A percentile compares a stretch with the other conserved stretches of the same genome.
Conservation (phyloP, 164 flowering plant species). For the Magnolia sinica region DNA sequence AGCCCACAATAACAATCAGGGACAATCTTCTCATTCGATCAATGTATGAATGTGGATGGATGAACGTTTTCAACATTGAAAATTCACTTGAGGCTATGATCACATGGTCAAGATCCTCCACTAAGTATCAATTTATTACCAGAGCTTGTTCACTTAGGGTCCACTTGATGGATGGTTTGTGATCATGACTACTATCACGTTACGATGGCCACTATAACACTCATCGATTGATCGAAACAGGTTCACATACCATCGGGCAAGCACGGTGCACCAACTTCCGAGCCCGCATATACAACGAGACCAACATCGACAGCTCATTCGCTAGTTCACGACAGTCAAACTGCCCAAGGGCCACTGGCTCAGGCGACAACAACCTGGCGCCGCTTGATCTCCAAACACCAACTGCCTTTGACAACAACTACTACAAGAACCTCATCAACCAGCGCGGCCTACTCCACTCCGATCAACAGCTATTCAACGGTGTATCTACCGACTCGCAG, state of each 20-base stretch:
- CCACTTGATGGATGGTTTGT: too few relatives aligned
- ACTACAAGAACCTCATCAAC: conserved; percentile 24
- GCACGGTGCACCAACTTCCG: conserved; percentile 25
- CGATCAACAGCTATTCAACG: conserved; percentile 28
- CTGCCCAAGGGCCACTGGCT: conserved; percentile 20
- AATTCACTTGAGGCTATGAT: too few relatives aligned
- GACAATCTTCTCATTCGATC: too few relatives aligned
- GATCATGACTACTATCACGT: too few relatives aligned
- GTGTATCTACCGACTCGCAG: conserved; percentile 25
- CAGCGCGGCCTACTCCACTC: conserved; percentile 26
- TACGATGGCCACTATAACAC: too few relatives aligned
- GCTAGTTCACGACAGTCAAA: conserved; percentile 12
- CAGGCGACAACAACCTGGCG: conserved; percentile 21
- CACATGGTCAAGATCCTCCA: too few relatives aligned
- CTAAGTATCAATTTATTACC: too few relatives aligned
- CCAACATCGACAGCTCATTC: conserved; percentile 20
- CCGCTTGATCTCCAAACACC: conserved; percentile 24
- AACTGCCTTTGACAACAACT: conserved; percentile 18
- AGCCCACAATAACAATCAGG: too few relatives aligned
- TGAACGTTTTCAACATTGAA: too few relatives aligned
- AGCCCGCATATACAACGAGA: conserved; percentile 23
- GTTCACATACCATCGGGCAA: conserved; percentile 29
- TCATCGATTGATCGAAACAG: conserved; percentile 4
- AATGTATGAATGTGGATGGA: too few relatives aligned
- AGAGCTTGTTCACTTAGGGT: too few relatives aligned